phyloP scores from a whole-genome alignment of 1,284 basidiomycete species.

The Wolfiporia cocos region DNA sequence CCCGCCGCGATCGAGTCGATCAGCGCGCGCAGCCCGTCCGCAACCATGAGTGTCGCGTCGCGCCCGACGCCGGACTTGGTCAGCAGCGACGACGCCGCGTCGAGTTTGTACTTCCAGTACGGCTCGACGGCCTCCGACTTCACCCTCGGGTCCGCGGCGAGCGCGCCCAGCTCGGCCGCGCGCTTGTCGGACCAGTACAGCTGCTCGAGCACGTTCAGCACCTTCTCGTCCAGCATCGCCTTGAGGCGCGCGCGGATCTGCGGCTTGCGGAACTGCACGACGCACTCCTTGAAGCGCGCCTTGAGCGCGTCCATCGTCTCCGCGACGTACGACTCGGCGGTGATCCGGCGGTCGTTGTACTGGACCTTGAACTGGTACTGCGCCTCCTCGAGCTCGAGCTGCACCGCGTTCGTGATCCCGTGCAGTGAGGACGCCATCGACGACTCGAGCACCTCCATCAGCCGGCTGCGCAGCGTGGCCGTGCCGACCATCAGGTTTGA shows the following conservation, averaged over 20 bases:
- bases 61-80: slow-evolving; percentile 98
- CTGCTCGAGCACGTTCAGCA: slow-evolving; percentile 96
- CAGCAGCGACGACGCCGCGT: slow-evolving; percentile 85
- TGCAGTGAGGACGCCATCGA: slow-evolving; percentile 96
- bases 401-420: slow-evolving; percentile 94
- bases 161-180: slow-evolving; percentile 65
- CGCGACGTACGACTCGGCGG: slow-evolving; percentile 95
- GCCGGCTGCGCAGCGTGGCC: slow-evolving; percentile 77
- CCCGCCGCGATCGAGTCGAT: slow-evolving; percentile 84
- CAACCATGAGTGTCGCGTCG: slow-evolving; percentile 91
- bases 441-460: slow-evolving; percentile 97
- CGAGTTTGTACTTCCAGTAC: slow-evolving; percentile 96
- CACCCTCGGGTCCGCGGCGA: slow-evolving; percentile 69
- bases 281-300: slow-evolving; percentile 84
- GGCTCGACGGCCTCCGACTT: slow-evolving; percentile 78
- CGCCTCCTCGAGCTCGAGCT: slow-evolving; percentile 94
- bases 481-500: slow-evolving; percentile 85
- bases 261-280: slow-evolving; percentile 83
- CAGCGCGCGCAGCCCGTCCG: slow-evolving; percentile 84
- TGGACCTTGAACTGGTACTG: slow-evolving; percentile 99
- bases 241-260: slow-evolving; percentile 87
- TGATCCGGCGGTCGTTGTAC: slow-evolving; percentile 95
- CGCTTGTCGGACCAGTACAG: slow-evolving; percentile 95
- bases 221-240: slow-evolving; percentile 89
- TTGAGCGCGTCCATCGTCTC: slow-evolving; percentile 95